Evolutionary conservation across 305 asterid species (phyloP), one percentile per base, ranked within the genome.

Genomic region (Euphrasia arctica): DNA sequence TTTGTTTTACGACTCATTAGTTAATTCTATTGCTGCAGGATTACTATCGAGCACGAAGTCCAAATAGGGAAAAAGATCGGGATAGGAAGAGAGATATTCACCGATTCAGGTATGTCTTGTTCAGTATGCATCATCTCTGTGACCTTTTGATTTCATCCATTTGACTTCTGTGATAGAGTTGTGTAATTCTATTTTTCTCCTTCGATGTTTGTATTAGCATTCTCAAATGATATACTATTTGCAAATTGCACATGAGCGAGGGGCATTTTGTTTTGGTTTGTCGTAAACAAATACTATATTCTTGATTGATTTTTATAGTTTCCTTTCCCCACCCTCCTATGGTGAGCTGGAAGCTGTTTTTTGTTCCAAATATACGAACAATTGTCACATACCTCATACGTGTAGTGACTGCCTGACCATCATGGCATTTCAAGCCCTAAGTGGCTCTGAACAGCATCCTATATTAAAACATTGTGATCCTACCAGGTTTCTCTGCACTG

Each of bases 401-500:
- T 60, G 71, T 65, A 60, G 67, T 79, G 76, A 70, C 74, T 69
- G 52, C 55, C 66, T 29, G 72, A 64, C 75, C 85, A 55, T 60
- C 63, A 56, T 75, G 79, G 90, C 82, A 70, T 78, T 68, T 83
- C 72, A 63, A 70, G 78, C 84, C 81, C 43, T 56, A 47, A 55
- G 77, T 80, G 87, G 81, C 70, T 54, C 67, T 12, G 54, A 68
- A 72, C 88, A 86, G 97, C 95, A 77, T 88, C 97, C 95, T 78
- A 90, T 50, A 90, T 57, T 61, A 74, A 85, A 65, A 55, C 58
- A 62, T 58, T 52, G 67, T 79, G 97, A 80, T 83, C 97, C 92
- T 85, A 81, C 97, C 96, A 93, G 98, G 96, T 90, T 90, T 93
- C 94, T 80, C 93, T 90, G 97, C 95, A 90, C 82, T 93, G 97